These are phyloP conservation scores for Gnaphalium uliginosum DNA, from an alignment of 129 eudicot species.

Conservation along the genomic window DNA sequence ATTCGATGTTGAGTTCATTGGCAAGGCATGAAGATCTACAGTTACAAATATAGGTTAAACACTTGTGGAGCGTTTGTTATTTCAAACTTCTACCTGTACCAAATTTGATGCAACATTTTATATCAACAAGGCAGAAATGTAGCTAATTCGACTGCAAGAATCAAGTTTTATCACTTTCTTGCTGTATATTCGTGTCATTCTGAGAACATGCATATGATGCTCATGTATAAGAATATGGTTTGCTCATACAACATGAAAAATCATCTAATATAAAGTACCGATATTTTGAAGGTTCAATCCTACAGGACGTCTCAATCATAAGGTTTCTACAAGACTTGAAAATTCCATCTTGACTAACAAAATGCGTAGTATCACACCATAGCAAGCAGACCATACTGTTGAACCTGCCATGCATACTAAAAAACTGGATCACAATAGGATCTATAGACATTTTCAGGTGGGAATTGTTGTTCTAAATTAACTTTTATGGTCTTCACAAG, in stretches of 20 bases:
- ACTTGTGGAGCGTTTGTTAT: not conserved
- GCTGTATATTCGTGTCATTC: not conserved
- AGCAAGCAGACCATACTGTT: not conserved
- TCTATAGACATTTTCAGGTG: constrained; percentile 26
- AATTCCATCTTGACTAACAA: constrained; percentile 29
- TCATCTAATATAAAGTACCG: constrained; percentile 25
- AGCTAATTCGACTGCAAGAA: not conserved
- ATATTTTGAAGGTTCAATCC: constrained; percentile 23
- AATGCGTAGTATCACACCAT: constrained; percentile 28
- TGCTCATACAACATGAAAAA: constrained; percentile 24
- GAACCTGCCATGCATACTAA: constrained; percentile 21
- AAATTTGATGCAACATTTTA: constrained; percentile 2
- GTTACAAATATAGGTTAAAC: not conserved
- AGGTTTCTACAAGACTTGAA: constrained; percentile 20
- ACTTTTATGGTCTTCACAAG: constrained; percentile 37
- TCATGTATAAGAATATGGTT: constrained; percentile 7
- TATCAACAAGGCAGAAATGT: not conserved
- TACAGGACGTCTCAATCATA: constrained; percentile 4
- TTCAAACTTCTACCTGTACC: not conserved
- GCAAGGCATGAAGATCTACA: constrained; percentile 52
- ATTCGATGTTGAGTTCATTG: constrained; percentile 88
- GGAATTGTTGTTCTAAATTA: constrained; percentile 12
- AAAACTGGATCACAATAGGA: constrained; percentile 18
- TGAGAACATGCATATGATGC: not conserved
- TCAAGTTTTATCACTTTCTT: not conserved